Base-by-base conservation (phyloP, 371 early-diverging fungal species). In the Capillidium heterosporum region DNA sequence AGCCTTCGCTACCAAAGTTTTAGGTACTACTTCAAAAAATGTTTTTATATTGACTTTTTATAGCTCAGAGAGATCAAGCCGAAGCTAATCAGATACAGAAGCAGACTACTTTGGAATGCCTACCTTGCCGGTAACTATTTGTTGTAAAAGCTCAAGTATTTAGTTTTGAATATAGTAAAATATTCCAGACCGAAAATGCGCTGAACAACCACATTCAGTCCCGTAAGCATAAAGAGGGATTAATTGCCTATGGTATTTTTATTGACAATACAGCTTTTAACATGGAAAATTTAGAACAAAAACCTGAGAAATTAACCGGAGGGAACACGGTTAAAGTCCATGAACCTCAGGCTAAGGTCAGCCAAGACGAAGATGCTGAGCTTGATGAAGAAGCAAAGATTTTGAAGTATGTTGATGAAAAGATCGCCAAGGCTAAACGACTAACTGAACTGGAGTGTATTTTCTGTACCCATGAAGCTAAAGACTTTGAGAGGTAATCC, bases 211-310 rank as follows among this genome's bases (percentile, higher is more conserved):
- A 95, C 66, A 51, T 91, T 41, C 70, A 68, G 24, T 89, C 89
- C 52, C 92, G 87, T 66, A 95, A 94, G 66, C 98, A 97, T 74
- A 83, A 81, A 67, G 92, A 91, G 61, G 63, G 59, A 21, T 77
- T 77, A 64, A 70, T 70, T 41, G 69, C 73, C 57, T 57, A 53
- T 55, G 43, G 55, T 55, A 42, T 42, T 8, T 10, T 17, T 15
- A 44, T 15, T 19, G 7, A 35, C 13, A 35, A 35, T 7, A 7
- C 35, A 28, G 2, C 28, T 49, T 5, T 10, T 24, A 5, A 49
- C 1, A 23, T 5, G 10, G 4, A 8, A 47, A 47, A 8, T 27
- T 32, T 50, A 32, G 35, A 50, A n/a, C 7, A 28, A n/a, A 50
- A 19, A 27, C 23, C 53, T 41, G 11, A 7, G 7, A 35, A 41